phyloP scores from a whole-genome alignment of 1,284 basidiomycete species.

The Anthracocystis walkeri region DNA sequence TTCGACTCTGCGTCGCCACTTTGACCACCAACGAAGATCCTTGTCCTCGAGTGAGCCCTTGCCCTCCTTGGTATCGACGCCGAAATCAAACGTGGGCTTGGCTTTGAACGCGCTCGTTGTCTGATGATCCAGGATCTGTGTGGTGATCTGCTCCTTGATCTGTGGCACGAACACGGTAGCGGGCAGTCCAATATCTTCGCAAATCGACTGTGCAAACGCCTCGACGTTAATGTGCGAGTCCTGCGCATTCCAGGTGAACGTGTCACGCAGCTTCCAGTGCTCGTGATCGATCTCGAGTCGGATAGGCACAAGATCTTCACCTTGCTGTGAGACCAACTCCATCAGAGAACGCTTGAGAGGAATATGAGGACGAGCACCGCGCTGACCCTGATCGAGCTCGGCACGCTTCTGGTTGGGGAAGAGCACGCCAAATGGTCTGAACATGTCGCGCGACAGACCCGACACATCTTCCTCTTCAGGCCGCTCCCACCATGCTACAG shows the following conservation, averaged over 20 bases:
- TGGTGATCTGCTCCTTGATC: constrained; percentile 86
- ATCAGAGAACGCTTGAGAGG: constrained; percentile 70
- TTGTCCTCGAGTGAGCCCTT: constrained; percentile 40
- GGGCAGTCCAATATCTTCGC: constrained; percentile 89
- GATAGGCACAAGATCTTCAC: constrained; percentile 89
- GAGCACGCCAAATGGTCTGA: constrained; percentile 54
- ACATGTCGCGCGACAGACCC: constrained; percentile 40
- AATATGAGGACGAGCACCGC: constrained; percentile 50
- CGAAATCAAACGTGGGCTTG: constrained; percentile 38
- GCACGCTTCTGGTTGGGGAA: constrained; percentile 58
- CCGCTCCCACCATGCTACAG: constrained; percentile 64
- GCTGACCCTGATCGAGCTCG: constrained; percentile 75
- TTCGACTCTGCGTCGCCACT: constrained; percentile 44
- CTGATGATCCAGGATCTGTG: constrained; percentile 82
- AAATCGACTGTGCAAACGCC: constrained; percentile 86
- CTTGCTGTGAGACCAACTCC: constrained; percentile 75
- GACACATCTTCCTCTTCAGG: constrained; percentile 44
- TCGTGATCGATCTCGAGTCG: constrained; percentile 92
- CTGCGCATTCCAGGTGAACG: constrained; percentile 94
- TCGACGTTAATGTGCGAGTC: constrained; percentile 90
- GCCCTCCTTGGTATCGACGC: constrained; percentile 37
- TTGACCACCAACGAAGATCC: constrained; percentile 51
- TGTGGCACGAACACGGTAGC: constrained; percentile 76
- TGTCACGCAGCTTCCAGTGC: constrained; percentile 91
- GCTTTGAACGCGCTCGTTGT: constrained; percentile 60